Evolutionary conservation across 768 basidiomycete species (phyloP).

Genomic region (Coprinopsis cinerea): DNA sequence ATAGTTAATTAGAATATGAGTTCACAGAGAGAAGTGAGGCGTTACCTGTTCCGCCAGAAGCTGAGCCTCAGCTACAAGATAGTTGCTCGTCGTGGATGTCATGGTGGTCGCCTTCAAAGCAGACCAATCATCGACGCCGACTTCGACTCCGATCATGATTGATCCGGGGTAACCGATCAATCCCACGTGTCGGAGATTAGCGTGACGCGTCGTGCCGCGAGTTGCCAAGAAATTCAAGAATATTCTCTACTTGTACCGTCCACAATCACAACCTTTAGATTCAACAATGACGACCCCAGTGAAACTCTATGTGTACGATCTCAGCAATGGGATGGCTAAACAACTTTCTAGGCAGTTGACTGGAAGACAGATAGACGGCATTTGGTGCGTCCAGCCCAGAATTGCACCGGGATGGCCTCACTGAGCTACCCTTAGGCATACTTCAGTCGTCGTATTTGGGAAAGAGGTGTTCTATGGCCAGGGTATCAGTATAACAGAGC

Average conservation of each 20-base stretch:
- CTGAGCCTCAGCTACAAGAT: constrained; percentile 70
- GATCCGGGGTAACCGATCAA: no score
- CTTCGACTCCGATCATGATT: no score
- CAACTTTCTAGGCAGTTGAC: constrained; percentile 75
- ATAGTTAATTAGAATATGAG: not conserved
- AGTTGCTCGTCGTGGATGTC: constrained; percentile 44
- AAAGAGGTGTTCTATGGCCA: constrained; percentile 89
- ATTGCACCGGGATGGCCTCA: not conserved
- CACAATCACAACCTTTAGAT: not conserved
- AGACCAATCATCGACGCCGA: not conserved
- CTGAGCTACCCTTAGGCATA: constrained; percentile 54
- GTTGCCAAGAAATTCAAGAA: not conserved
- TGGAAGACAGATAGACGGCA: constrained; percentile 87
- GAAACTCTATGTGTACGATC: constrained; percentile 85
- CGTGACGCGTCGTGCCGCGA: no score
- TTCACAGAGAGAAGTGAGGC: constrained; percentile 15
- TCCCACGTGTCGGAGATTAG: no score
- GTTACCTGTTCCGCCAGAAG: constrained; percentile 56
- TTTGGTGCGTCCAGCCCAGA: constrained; percentile 56
- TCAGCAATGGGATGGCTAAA: constrained; percentile 80
- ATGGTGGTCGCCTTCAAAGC: not conserved
- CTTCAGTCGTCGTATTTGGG: constrained; percentile 81
- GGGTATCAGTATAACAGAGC: constrained; percentile 66
- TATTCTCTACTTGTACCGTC: no score
- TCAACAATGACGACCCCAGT: constrained; percentile 40